Evolutionary conservation across 768 basidiomycete genomes (phyloP), one percentile per base, ranked within the genome.

Genomic region (Boletus barrowsii): DNA sequence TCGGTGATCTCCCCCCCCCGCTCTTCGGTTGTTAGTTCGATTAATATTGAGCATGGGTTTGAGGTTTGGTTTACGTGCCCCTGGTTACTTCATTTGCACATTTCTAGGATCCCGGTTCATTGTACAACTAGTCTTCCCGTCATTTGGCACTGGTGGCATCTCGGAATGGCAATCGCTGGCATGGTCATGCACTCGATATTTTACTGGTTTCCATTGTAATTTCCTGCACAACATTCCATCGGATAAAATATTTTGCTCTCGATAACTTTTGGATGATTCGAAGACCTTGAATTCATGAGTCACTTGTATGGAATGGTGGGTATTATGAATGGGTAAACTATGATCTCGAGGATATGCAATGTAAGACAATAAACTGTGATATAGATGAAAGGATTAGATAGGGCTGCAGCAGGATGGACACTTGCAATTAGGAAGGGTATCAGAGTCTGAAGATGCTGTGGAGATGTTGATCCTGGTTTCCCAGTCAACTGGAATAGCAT

Each of bases 371-470:
- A 14, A 51, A 39, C 8, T 22, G 29, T 36, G 17, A 36, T 36
- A 36, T 13, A 29, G n/a, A 15, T 37, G 20, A 47, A 10, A 17
- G 3, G 9, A 32, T 64, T 66, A 81, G 47, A 81, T 81, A 35
- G 75, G 67, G 51, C 77, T 75, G 30, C 61, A 50, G 48, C 81
- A 82, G 7, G 65, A 50, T 6, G 79, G 80, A 54, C 81, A 82
- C 9, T 70, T 44, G 24, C 76, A 69, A 4, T 67, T 55, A 10
- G 72, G 70, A 22, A 72, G 20, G 1, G 32, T 22, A 22, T 61
- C 62, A 42, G 22, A 49, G 43, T 37, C 61, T 39, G 64, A 64
- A 43, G 65, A 58, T 11, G 67, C 63, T 20, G 58, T 56, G n/a
- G 57, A 58, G 4, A 64, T 26, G 13, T 61, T 54, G 1, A 78